Conservation (phyloP, 768 basidiomycete species). For the Leccinum subtestaceum region DNA sequence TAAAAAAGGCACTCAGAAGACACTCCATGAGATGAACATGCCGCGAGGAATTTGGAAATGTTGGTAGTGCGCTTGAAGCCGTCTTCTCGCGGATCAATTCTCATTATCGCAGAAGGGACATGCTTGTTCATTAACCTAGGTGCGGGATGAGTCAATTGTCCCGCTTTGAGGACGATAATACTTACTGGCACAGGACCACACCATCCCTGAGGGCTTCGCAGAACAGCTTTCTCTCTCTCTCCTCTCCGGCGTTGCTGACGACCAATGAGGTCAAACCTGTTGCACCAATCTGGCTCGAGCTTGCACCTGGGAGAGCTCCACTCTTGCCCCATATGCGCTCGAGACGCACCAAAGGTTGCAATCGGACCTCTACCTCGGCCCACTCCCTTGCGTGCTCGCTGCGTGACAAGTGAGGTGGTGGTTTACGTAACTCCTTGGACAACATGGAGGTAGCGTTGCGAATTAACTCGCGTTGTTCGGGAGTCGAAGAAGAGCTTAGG, state of each 20-base stretch:
- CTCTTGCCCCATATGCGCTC: slow-evolving; percentile 78
- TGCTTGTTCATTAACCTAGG: slow-evolving; percentile 78
- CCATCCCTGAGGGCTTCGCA: slow-evolving; percentile 79
- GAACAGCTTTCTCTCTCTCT: slow-evolving; percentile 71
- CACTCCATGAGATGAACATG: slow-evolving; percentile 67
- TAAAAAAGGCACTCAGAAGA: slow-evolving; percentile 62
- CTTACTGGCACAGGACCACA: slow-evolving; percentile 87
- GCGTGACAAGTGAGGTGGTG: slow-evolving; percentile 54
- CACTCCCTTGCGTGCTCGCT: slow-evolving; percentile 56
- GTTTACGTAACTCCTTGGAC: slow-evolving; percentile 62
- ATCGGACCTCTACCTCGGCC: slow-evolving; percentile 72
- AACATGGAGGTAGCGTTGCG: slow-evolving; percentile 61
- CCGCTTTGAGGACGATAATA: slow-evolving; percentile 23
- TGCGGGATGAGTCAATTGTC: slow-evolving; percentile 1
- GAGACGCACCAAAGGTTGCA: slow-evolving; percentile 57
- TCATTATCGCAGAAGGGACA: slow-evolving; percentile 54
- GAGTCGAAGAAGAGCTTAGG: slow-evolving; percentile 45
- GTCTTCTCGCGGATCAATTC: slow-evolving; percentile 65
- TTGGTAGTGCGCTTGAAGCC: slow-evolving; percentile 67
- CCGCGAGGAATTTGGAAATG: slow-evolving; percentile 73
- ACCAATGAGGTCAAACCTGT: slow-evolving; percentile 34
- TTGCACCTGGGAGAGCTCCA: slow-evolving; percentile 41
- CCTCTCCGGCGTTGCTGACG: slow-evolving; percentile 57
- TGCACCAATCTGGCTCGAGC: slow-evolving; percentile 39
- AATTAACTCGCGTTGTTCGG: slow-evolving; percentile 65